A percentile compares a stretch with the other conserved stretches of the same genome.
Conservation (phyloP, 805 yeast genomes). For the Candida yuanshanica region DNA sequence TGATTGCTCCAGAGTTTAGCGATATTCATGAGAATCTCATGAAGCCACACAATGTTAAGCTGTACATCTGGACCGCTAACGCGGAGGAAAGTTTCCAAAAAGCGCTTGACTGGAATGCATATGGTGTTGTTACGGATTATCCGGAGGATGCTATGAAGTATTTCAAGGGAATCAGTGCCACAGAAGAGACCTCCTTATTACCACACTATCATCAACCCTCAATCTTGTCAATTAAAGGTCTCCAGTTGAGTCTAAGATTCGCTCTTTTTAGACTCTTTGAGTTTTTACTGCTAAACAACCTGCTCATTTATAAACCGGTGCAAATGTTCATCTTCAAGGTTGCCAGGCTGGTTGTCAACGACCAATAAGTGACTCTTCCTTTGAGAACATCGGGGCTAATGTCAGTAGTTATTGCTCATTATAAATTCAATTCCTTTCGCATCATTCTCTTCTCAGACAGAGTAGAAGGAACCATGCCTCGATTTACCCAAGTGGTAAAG, state of each 20-base stretch:
- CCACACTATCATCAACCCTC: slow-evolving; percentile 6
- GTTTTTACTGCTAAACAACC: slow-evolving; percentile 11
- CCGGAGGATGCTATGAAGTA: slow-evolving; percentile 21
- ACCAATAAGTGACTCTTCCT: too few relatives aligned
- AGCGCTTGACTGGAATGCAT: slow-evolving; percentile 29
- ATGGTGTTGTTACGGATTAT: slow-evolving; percentile 39
- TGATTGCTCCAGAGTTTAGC: slow-evolving; percentile 37
- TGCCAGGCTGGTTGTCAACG: background rate
- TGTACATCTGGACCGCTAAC: slow-evolving; percentile 52
- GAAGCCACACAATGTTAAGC: slow-evolving; percentile 27
- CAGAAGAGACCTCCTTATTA: slow-evolving; percentile 4
- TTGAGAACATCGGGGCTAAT: too few relatives aligned
- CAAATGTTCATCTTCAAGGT: slow-evolving; percentile 3
- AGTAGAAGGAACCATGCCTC: too few relatives aligned
- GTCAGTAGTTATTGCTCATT: too few relatives aligned
- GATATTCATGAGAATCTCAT: slow-evolving; percentile 24
- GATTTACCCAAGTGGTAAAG: too few relatives aligned
- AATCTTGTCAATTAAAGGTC: slow-evolving; percentile 5
- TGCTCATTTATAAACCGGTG: slow-evolving; percentile 8
- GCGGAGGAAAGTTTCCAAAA: slow-evolving; percentile 29
- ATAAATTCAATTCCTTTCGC: too few relatives aligned
- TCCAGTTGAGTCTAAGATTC: slow-evolving; percentile 3
- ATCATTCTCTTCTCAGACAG: too few relatives aligned
- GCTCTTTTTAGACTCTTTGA: slow-evolving; percentile 18
- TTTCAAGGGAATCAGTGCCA: slow-evolving; percentile 5